A percentile compares a stretch with the other conserved stretches of the same genome.
These are phyloP conservation scores for Centaurea solstitialis DNA, from an alignment of 129 eudicot genomes.

Conservation along the genomic window DNA sequence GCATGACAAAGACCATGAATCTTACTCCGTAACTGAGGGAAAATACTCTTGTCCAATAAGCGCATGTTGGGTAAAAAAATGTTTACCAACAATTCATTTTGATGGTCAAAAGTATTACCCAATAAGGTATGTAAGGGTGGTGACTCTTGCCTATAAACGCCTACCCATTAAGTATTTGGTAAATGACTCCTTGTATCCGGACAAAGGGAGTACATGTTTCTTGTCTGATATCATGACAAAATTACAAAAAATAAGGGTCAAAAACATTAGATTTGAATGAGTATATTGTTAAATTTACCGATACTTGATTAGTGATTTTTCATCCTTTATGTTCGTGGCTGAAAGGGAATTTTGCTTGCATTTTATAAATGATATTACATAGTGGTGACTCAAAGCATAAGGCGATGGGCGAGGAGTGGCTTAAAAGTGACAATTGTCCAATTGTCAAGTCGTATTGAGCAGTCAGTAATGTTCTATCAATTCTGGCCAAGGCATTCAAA, in stretches of 20 bases:
- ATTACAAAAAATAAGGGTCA: not conserved
- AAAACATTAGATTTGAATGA: not conserved
- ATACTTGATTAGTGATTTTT: not conserved
- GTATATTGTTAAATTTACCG: not conserved
- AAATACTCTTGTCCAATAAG: too few relatives aligned
- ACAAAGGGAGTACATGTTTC: not conserved
- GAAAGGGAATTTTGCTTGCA: not conserved
- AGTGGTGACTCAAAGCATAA: slow-evolving; percentile 76
- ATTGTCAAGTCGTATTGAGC: slow-evolving; percentile 93
- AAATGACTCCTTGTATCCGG: not conserved
- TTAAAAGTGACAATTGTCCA: slow-evolving; percentile 85
- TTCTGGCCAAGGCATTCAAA: slow-evolving; percentile 82
- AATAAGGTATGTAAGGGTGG: too few relatives aligned
- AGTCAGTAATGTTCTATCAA: slow-evolving; percentile 73
- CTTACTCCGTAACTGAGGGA: too few relatives aligned
- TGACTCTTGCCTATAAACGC: too few relatives aligned
- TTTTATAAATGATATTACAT: slow-evolving; percentile 33
- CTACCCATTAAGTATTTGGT: too few relatives aligned
- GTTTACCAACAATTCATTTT: too few relatives aligned
- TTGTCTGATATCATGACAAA: not conserved
- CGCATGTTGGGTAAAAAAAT: too few relatives aligned
- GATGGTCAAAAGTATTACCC: too few relatives aligned
- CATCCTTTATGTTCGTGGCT: not conserved
- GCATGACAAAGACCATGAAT: too few relatives aligned
- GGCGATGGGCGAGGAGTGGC: slow-evolving; percentile 74